phyloP scores from a whole-genome alignment of 2,329 filamentous ascomycete genomes.

The Clathrospora elynae region DNA sequence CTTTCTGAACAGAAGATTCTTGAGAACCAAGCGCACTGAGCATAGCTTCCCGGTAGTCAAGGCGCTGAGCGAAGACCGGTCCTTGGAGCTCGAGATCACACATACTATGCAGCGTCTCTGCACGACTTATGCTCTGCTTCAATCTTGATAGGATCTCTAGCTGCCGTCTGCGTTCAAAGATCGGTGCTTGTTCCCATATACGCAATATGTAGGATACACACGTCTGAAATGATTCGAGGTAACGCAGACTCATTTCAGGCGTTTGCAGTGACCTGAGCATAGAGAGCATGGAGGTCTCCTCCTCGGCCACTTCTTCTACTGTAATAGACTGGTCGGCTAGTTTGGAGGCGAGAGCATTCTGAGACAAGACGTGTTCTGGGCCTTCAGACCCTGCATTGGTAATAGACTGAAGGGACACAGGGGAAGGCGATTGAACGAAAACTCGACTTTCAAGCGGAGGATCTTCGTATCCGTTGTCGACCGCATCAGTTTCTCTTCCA shows the following conservation, averaged over 20 bases:
- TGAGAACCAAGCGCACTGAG: constrained; percentile 1
- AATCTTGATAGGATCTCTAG: constrained; percentile 1
- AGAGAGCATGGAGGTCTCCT: neutral
- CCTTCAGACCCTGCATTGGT: too few species aligned
- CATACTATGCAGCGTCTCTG: constrained; percentile 4
- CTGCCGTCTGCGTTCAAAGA: neutral
- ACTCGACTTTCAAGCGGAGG: too few species aligned
- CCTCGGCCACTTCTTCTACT: neutral
- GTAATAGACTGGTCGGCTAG: neutral
- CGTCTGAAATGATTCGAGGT: neutral
- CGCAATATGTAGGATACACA: neutral
- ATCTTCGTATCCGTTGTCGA: too few species aligned
- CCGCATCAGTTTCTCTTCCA: too few species aligned
- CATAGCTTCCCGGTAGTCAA: constrained; percentile 2
- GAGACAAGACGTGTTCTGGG: too few species aligned
- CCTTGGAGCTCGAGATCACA: constrained; percentile 3
- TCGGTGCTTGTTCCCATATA: neutral
- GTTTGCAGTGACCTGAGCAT: neutral
- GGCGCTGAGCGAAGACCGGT: neutral
- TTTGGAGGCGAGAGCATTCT: too few species aligned
- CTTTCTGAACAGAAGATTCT: neutral
- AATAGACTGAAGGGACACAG: too few species aligned
- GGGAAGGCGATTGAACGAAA: too few species aligned
- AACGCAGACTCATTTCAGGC: constrained; percentile 1
- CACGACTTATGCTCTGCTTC: neutral